Evolutionary conservation across 1,284 basidiomycete species (phyloP).

Genomic region (Heterobasidion irregulare): DNA sequence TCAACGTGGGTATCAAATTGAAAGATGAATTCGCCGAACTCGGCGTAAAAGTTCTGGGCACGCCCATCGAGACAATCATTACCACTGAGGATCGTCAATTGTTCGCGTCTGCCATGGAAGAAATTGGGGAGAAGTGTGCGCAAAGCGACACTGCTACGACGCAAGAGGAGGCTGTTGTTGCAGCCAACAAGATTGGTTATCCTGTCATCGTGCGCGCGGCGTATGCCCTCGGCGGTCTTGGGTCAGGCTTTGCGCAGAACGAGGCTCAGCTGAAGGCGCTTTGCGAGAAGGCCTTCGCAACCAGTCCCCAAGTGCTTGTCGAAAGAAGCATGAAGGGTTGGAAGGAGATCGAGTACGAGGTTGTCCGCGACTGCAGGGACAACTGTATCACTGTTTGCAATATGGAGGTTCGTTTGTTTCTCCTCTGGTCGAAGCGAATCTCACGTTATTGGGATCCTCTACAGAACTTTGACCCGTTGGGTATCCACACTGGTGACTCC

Average conservation of each 20-base stretch:
- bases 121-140: slow-evolving; percentile 94
- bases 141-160: slow-evolving; percentile 82
- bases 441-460: background rate
- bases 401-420: slow-evolving; percentile 77
- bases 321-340: slow-evolving; percentile 99
- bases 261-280: slow-evolving; percentile 82
- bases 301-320: slow-evolving; percentile 93
- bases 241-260: slow-evolving; percentile 91
- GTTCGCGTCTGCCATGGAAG: slow-evolving; percentile 92
- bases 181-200: slow-evolving; percentile 88
- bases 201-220: slow-evolving; percentile 97
- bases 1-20: slow-evolving; percentile 95
- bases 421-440: slow-evolving; percentile 2
- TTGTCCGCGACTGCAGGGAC: slow-evolving; percentile 95
- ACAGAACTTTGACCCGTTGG: slow-evolving; percentile 97
- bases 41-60: slow-evolving; percentile 92
- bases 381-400: slow-evolving; percentile 99
- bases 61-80: slow-evolving; percentile 96
- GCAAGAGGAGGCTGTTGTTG: slow-evolving; percentile 76
- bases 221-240: slow-evolving; percentile 92
- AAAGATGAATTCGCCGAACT: slow-evolving; percentile 89
- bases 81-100: slow-evolving; percentile 95
- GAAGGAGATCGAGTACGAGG: slow-evolving; percentile 99
- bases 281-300: slow-evolving; percentile 93
- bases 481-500: slow-evolving; percentile 99